Evolutionary conservation across 2,329 filamentous ascomycete species (phyloP).

Genomic region (Stachybotrys elegans): DNA sequence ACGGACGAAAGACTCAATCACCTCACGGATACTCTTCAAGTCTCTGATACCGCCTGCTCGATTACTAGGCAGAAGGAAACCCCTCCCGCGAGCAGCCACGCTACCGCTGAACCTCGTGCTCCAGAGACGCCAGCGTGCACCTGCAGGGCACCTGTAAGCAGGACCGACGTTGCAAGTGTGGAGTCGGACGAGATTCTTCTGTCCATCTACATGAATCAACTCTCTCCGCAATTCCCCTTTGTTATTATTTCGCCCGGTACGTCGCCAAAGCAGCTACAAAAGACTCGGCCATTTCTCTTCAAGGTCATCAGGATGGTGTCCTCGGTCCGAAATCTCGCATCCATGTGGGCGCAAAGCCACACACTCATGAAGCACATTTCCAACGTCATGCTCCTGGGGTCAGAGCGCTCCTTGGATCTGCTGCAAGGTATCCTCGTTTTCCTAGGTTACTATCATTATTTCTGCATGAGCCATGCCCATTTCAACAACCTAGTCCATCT

Average conservation of each 20-base stretch:
- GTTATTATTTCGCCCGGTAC: constrained; percentile 7
- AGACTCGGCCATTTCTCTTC: constrained; percentile 9
- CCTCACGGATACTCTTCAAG: too few relatives aligned
- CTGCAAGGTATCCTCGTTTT: constrained; percentile 10
- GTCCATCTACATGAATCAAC: constrained; percentile 7
- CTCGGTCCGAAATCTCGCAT: constrained; percentile 6
- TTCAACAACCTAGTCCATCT: constrained; percentile 8
- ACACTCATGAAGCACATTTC: constrained; percentile 7
- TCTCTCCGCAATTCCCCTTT: constrained; percentile 9
- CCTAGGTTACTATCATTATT: constrained; percentile 9
- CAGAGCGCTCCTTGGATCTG: constrained; percentile 9
- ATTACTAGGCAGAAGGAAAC: too few relatives aligned
- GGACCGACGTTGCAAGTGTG: background rate
- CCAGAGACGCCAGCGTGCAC: background rate
- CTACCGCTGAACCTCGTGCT: background rate
- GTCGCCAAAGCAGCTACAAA: constrained; percentile 5
- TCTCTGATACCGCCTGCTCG: too few relatives aligned
- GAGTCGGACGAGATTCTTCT: constrained; percentile 9
- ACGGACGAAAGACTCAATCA: too few relatives aligned
- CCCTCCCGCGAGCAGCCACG: too few relatives aligned
- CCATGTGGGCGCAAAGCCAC: constrained; percentile 8
- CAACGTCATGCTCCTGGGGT: constrained; percentile 5
- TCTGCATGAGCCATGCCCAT: constrained; percentile 8
- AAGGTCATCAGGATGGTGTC: constrained; percentile 9
- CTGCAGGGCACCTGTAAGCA: background rate